Percentiles rank a stretch among this genome's conserved stretches.
These are phyloP conservation scores for Spathaspora passalidarum DNA, from an alignment of 805 yeast species.

Conservation along the genomic window DNA sequence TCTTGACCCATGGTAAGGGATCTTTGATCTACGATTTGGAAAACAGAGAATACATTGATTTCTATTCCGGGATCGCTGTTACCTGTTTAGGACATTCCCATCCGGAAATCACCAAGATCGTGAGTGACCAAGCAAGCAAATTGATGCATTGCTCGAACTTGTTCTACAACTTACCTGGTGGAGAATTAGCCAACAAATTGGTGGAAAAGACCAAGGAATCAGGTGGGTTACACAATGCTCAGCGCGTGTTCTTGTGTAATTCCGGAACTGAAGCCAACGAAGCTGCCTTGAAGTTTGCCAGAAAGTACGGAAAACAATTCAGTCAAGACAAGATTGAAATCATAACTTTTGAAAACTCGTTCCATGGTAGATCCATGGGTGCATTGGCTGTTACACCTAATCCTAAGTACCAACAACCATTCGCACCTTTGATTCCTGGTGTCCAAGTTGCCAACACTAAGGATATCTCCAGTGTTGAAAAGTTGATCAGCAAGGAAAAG, in stretches of 20 bases:
- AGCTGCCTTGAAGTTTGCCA: slow-evolving; percentile 60
- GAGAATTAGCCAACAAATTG: slow-evolving; percentile 69
- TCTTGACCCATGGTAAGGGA: slow-evolving; percentile 78
- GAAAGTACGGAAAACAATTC: slow-evolving; percentile 69
- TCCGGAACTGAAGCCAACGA: slow-evolving; percentile 62
- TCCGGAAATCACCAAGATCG: slow-evolving; percentile 66
- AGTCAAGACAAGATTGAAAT: slow-evolving; percentile 64
- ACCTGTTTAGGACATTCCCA: slow-evolving; percentile 91
- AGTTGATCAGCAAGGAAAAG: slow-evolving; percentile 50
- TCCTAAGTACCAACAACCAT: slow-evolving; percentile 89
- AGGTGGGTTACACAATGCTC: slow-evolving; percentile 82
- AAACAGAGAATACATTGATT: slow-evolving; percentile 77
- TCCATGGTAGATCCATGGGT: slow-evolving; percentile 96
- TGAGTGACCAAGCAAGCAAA: slow-evolving; percentile 67
- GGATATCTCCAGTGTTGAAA: slow-evolving; percentile 57
- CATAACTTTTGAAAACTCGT: slow-evolving; percentile 83
- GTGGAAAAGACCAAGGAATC: slow-evolving; percentile 63
- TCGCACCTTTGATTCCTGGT: slow-evolving; percentile 89
- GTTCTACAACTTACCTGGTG: slow-evolving; percentile 80
- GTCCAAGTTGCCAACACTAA: slow-evolving; percentile 64
- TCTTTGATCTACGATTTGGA: slow-evolving; percentile 79
- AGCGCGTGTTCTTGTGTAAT: slow-evolving; percentile 63
- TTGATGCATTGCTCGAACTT: slow-evolving; percentile 84
- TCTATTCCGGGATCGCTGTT: slow-evolving; percentile 95
- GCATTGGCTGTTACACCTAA: slow-evolving; percentile 90